These are phyloP conservation scores for Xylaria sp. DNA, from an alignment of 2,329 filamentous ascomycete genomes.

Conservation along the genomic window DNA sequence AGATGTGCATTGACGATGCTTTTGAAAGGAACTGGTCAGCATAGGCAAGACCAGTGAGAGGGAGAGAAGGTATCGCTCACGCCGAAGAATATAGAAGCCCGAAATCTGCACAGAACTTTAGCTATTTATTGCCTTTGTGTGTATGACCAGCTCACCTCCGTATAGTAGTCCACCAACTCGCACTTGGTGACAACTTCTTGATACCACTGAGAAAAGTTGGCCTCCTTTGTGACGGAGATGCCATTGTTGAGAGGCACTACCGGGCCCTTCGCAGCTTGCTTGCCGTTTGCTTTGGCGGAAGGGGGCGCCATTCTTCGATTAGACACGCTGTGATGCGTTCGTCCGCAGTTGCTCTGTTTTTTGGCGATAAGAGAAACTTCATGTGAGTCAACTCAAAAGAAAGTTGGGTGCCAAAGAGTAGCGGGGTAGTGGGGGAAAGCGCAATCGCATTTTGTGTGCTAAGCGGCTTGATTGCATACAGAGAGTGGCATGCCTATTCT, in stretches of 20 bases:
- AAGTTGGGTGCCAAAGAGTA: constrained; percentile 21
- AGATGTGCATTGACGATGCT: constrained; percentile 72
- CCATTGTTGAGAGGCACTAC: constrained; percentile 23
- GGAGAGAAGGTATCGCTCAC: constrained; percentile 45
- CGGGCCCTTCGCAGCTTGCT: constrained; percentile 16
- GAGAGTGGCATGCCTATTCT: no score
- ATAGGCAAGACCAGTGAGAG: constrained; percentile 2
- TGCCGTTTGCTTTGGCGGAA: constrained; percentile 2
- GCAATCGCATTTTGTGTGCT: background rate
- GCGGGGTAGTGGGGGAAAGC: constrained; percentile 25
- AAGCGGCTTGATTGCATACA: constrained; percentile 9
- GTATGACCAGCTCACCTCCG: constrained; percentile 49
- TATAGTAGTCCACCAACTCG: constrained; percentile 97
- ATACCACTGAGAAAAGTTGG: constrained; percentile 93
- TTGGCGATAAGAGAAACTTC: background rate
- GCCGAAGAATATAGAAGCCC: constrained; percentile 94
- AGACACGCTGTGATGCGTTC: background rate
- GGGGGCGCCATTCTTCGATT: constrained; percentile 16
- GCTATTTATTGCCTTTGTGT: constrained; percentile 22
- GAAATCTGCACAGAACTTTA: constrained; percentile 73
- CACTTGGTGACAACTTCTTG: constrained; percentile 97
- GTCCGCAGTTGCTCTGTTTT: constrained; percentile 10
- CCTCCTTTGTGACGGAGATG: constrained; percentile 38
- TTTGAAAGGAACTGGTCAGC: constrained; percentile 26
- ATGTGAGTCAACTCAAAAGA: constrained; percentile 20